Conservation (phyloP, 345 rosid species). For the Populus euphratica region DNA sequence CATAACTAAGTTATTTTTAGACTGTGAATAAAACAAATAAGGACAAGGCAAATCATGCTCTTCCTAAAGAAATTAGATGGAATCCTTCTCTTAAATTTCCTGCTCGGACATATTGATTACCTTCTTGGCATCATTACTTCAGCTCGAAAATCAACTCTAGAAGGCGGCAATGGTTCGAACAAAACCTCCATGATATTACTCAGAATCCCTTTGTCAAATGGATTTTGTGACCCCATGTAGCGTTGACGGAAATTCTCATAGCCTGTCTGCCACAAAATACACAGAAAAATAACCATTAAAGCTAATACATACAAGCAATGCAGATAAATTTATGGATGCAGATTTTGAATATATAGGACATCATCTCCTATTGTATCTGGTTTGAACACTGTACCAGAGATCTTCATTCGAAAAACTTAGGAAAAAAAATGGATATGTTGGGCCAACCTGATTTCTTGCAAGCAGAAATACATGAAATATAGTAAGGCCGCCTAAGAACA, state of each 20-base stretch:
- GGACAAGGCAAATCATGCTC: neutral
- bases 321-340: neutral
- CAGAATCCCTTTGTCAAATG: conserved; percentile 26
- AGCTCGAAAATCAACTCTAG: conserved; percentile 37
- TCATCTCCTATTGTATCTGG: too few species aligned
- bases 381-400: neutral
- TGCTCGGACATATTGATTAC: neutral
- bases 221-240: conserved; percentile 22
- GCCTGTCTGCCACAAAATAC: conserved; percentile 25
- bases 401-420: too few species aligned
- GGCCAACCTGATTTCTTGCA: conserved; percentile 36
- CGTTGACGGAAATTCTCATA: conserved; percentile 33
- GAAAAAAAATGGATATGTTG: too few species aligned
- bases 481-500: conserved; percentile 32
- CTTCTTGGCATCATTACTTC: conserved; percentile 19
- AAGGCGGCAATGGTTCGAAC: conserved; percentile 20
- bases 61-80: too few species aligned
- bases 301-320: neutral
- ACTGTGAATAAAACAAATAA: neutral
- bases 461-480: conserved; percentile 30
- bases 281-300: neutral
- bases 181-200: conserved; percentile 28
- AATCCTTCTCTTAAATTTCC: neutral
- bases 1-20: too few species aligned
- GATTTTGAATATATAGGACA: too few species aligned